Evolutionary conservation across 148 eudicot species (phyloP), one percentile per base, ranked within the genome.

Genomic region (Suaeda aralocaspica): DNA sequence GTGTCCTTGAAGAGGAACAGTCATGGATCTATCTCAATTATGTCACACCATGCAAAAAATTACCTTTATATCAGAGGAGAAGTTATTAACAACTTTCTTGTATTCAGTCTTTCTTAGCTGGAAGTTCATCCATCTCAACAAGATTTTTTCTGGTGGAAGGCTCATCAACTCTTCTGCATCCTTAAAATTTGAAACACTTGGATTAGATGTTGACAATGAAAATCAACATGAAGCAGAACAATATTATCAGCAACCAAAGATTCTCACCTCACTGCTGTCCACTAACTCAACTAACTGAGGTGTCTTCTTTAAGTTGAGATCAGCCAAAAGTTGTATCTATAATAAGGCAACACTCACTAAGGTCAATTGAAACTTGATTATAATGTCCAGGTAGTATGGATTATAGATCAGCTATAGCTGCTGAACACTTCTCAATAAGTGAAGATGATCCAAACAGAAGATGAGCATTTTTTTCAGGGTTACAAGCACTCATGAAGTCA

Each of bases 101-200:
- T 87, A 91, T 67, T 41, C 84, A 50, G 93, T 72, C 76, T 91
- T 95, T 74, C 71, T 85, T 48, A 95, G 84, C 59, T 89, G 97
- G 77, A 89, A 95, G 77, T 95, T 95, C 99, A 95, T 95, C 99
- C 99, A 95, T 81, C 97, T 80, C 74, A 95, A 82, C 78, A 95
- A 80, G 52, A 91, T 88, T 78, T 95, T 95, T 65, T 95, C 96
- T 59, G 99, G 99, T 75, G 99, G 85, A 72, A 95, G 78, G 78
- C 92, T 89, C 92, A 91, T 87, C 71, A 95, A 78, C 88, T 95
- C 99, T 84, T 95, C 99, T 58, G 86, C 83, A 80, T 95, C 99
- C 99, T 95, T 73, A 69, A 26, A 60, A 52, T 74, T 58, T 59
- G 28, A 26, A n/a, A 57, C 19, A 19, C 15, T 22, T 31, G 26